Conservation (phyloP, 768 basidiomycete genomes). For the Lactarius sp. region DNA sequence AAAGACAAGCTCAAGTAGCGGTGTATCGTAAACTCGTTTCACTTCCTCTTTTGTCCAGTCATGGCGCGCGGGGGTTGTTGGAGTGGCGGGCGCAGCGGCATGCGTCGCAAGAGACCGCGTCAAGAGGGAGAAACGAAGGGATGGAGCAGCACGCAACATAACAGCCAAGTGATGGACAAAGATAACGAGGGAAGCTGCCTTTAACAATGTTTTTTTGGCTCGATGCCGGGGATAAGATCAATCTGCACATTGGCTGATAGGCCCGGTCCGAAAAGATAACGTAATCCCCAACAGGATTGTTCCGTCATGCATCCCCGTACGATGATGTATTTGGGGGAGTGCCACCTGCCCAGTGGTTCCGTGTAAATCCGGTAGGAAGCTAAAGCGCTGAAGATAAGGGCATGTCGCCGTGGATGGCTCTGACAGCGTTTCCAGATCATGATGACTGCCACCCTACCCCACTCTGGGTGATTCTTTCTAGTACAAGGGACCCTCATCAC, state of each 20-base stretch:
- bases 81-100: constrained; percentile 31
- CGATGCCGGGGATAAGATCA: background rate
- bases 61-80: constrained; percentile 40
- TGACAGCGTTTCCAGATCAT: background rate
- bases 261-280: background rate
- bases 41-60: constrained; percentile 80
- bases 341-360: too few relatives aligned
- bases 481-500: too few relatives aligned
- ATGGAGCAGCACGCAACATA: constrained; percentile 39
- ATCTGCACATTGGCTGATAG: background rate
- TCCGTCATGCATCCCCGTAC: background rate
- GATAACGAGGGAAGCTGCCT: background rate
- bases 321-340: background rate
- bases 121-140: constrained; percentile 28
- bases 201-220: background rate
- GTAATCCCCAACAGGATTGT: constrained; percentile 5
- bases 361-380: background rate
- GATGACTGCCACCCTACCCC: too few relatives aligned
- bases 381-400: background rate
- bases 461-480: too few relatives aligned
- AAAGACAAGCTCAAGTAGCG: constrained; percentile 86
- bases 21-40: constrained; percentile 76
- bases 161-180: background rate
- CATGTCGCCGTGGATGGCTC: background rate
- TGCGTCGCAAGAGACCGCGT: constrained; percentile 61